phyloP scores from a whole-genome alignment of 176 grass and related monocot genomes.

The Otatea glauca region DNA sequence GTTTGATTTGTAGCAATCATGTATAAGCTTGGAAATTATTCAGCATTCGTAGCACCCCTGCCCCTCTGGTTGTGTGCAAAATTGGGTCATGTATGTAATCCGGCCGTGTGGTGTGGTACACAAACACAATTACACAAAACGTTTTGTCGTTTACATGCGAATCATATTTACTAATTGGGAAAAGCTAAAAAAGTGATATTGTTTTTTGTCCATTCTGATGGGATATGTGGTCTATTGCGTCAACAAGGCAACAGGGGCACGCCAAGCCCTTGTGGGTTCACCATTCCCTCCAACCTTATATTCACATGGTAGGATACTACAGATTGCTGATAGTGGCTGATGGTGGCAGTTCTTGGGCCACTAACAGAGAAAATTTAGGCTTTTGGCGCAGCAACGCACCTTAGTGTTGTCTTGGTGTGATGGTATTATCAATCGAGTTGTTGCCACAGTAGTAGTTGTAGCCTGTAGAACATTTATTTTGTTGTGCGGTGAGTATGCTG shows the following conservation, averaged over 20 bases:
- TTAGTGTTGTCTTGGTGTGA: not conserved
- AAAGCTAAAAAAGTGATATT: not conserved
- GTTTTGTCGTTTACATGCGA: not conserved
- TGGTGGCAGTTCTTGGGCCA: not conserved
- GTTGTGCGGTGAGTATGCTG: not conserved
- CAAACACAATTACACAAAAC: not conserved
- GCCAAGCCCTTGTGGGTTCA: not conserved
- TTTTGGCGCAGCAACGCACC: not conserved
- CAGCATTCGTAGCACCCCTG: not conserved
- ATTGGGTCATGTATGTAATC: not conserved
- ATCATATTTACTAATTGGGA: not conserved
- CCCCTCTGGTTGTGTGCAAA: not conserved
- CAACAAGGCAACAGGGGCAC: too few relatives aligned
- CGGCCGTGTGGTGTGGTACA: not conserved
- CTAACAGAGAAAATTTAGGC: not conserved
- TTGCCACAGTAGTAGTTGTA: not conserved
- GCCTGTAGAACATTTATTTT: not conserved
- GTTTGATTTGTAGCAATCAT: conserved; percentile 14
- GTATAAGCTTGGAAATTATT: not conserved
- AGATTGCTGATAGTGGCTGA: not conserved
- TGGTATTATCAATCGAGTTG: not conserved
- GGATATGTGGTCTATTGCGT: not conserved
- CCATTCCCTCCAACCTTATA: not conserved
- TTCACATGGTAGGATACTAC: not conserved
- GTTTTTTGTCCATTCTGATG: not conserved